These are phyloP conservation scores for Viridothelium virens DNA, from an alignment of 495 filamentous ascomycete species.

Conservation along the genomic window DNA sequence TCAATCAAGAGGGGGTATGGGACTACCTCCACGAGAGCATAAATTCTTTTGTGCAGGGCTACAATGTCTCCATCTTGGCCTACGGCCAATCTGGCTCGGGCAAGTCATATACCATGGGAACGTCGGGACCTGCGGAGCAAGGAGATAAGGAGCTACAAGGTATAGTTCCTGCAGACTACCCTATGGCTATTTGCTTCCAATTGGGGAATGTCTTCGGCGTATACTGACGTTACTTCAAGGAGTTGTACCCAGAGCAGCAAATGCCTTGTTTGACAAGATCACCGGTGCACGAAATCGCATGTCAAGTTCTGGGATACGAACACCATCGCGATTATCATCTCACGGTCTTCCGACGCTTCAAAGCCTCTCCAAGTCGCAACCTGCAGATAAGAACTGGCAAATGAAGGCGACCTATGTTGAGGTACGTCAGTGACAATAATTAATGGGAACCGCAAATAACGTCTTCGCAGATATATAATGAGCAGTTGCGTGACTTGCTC, in stretches of 20 bases:
- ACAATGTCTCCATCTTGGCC: conserved; percentile 96
- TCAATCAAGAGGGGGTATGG: conserved; percentile 86
- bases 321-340: conserved; percentile 75
- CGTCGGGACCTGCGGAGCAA: conserved; percentile 79
- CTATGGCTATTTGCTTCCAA: conserved; percentile 21
- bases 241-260: conserved; percentile 86
- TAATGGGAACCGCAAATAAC: conserved; percentile 13
- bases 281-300: conserved; percentile 41
- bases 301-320: conserved; percentile 64
- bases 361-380: conserved; percentile 42
- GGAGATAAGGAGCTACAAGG: conserved; percentile 68
- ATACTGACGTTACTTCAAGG: conserved; percentile 44
- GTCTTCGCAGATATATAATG: conserved; percentile 76
- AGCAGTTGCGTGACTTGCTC: conserved; percentile 84
- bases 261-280: conserved; percentile 80
- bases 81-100: conserved; percentile 99
- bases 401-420: conserved; percentile 96
- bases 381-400: conserved; percentile 75
- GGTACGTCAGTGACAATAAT: conserved; percentile 35
- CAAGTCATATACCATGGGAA: conserved; percentile 99
- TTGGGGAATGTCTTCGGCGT: neutral
- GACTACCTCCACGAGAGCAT: conserved; percentile 90
- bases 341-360: conserved; percentile 42
- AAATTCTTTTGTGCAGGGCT: conserved; percentile 84
- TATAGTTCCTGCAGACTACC: conserved; percentile 40